Evolutionary conservation across 352 stramenopile species (phyloP).

Genomic region (Blastocystis sp.): DNA sequence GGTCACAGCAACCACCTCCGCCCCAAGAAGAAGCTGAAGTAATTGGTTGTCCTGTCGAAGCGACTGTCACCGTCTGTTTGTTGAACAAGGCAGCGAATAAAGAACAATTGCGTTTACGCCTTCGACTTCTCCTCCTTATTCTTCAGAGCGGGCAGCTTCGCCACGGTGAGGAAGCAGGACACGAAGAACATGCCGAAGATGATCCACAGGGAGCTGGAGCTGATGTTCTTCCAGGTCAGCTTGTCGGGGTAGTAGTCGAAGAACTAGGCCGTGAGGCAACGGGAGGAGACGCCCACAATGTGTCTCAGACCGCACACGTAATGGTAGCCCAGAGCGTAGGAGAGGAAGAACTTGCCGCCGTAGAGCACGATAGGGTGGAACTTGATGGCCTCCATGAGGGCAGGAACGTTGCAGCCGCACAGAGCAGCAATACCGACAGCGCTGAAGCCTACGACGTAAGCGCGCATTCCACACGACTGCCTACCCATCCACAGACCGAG

Average conservation of each 20-base stretch:
- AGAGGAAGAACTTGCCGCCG: conserved; percentile 67
- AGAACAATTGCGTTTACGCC: conserved; percentile 21
- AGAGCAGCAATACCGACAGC: conserved; percentile 68
- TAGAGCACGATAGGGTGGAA: conserved; percentile 67
- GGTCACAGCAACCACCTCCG: conserved; percentile 98
- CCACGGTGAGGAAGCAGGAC: conserved; percentile 45
- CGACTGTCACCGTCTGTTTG: background rate
- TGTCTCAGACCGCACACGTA: conserved; percentile 68
- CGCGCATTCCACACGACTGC: background rate
- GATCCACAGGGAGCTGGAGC: conserved; percentile 61
- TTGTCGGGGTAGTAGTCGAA: conserved; percentile 69
- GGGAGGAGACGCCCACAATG: background rate
- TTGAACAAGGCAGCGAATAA: background rate
- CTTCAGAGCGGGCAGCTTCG: conserved; percentile 63
- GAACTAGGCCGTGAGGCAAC: conserved; percentile 43
- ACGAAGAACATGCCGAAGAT: conserved; percentile 62
- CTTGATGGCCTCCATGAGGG: conserved; percentile 60
- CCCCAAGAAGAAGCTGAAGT: conserved; percentile 99
- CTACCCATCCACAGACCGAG: conserved; percentile 66
- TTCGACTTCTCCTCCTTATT: conserved; percentile 50
- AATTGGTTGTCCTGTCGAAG: conserved; percentile 78
- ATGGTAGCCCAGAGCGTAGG: conserved; percentile 67
- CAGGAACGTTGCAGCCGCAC: conserved; percentile 51
- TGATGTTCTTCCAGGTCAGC: conserved; percentile 68
- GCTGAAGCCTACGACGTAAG: conserved; percentile 61